Evolutionary conservation across 106 monocot species (phyloP).

Genomic region (Dendrobium officinale): DNA sequence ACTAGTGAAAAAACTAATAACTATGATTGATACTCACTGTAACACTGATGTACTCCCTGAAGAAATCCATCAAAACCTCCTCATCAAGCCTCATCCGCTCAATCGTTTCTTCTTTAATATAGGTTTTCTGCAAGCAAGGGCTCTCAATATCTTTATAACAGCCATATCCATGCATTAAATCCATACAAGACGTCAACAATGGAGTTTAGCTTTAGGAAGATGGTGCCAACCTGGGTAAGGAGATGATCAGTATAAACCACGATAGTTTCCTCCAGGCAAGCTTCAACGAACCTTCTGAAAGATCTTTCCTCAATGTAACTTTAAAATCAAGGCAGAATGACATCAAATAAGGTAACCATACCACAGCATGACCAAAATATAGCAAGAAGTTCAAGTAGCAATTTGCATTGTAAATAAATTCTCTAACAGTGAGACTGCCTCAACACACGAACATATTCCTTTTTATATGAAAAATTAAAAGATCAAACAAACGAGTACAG

Average conservation of each 20-base stretch:
- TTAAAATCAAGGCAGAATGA: slow-evolving; percentile 1
- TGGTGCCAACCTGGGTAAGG: slow-evolving; percentile 57
- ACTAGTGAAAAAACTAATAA: slow-evolving; percentile 1
- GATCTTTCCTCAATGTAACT: slow-evolving; percentile 98
- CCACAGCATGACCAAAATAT: too few species aligned
- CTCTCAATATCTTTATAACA: slow-evolving; percentile 7
- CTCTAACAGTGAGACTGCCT: too few species aligned
- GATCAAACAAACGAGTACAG: neutral
- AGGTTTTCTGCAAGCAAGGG: slow-evolving; percentile 46
- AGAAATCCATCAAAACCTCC: slow-evolving; percentile 91
- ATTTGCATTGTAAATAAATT: too few species aligned
- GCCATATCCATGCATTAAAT: neutral
- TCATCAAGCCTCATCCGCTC: slow-evolving; percentile 96
- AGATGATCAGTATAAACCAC: slow-evolving; percentile 91
- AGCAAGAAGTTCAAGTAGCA: too few species aligned
- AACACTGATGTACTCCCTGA: slow-evolving; percentile 71
- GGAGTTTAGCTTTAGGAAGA: neutral
- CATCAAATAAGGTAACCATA: neutral
- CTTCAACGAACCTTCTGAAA: slow-evolving; percentile 93
- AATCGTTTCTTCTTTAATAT: slow-evolving; percentile 93
- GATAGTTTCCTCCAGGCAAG: slow-evolving; percentile 90
- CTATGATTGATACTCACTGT: slow-evolving; percentile 46
- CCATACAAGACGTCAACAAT: neutral
- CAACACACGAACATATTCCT: too few species aligned
- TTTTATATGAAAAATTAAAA: too few species aligned